Base-by-base conservation (phyloP, 371 early-diverging fungal species). In the Globomyces sp. region DNA sequence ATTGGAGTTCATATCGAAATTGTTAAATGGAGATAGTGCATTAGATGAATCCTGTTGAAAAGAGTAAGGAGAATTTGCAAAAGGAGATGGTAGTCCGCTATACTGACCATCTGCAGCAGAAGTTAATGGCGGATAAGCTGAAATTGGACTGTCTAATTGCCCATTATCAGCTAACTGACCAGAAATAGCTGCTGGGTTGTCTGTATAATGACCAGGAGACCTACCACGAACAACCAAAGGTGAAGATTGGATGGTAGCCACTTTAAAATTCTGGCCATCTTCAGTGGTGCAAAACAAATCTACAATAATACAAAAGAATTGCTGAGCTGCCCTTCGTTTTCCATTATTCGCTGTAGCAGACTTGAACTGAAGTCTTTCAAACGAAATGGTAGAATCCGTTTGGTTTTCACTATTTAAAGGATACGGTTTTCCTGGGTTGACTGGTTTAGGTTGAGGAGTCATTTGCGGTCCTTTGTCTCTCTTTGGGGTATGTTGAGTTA, bases 321-420 rank as follows among this genome's bases (percentile, higher is more conserved):
- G 94, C 75, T 95, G 95, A 73, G 94, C 96, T 11, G 92, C 91
- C 39, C 93, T 90, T n/a, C 92, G 77, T 68, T 93, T 85, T 70
- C 89, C 88, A 59, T 92, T 92, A 69, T 94, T 95, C 10, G 93
- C 92, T 0, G 97, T 95, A 9, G 96, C 93, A 0, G 89, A 88
- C 72, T 94, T 95, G 86, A 96, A 96, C 80, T 96, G 97, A 43
- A 96, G 81, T 53, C 97, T 86, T 73, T 95, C 95, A 79, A 93
- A 96, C 2, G 89, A 88, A 9, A 65, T 37, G 3, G 43, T 57
- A 43, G 37, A 37, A 13, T 34, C 13, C 6, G 51, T 11, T 40
- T 63, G 37, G 43, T 58, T 36, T 59, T 66, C 36, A 42, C 73
- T 55, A 39, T 39, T 50, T 51, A 59, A 66, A 45, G 68, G 71